Evolutionary conservation across 495 filamentous ascomycete species (phyloP), one percentile per base, ranked within the genome.

Genomic region (Chaetomidium leptoderma): DNA sequence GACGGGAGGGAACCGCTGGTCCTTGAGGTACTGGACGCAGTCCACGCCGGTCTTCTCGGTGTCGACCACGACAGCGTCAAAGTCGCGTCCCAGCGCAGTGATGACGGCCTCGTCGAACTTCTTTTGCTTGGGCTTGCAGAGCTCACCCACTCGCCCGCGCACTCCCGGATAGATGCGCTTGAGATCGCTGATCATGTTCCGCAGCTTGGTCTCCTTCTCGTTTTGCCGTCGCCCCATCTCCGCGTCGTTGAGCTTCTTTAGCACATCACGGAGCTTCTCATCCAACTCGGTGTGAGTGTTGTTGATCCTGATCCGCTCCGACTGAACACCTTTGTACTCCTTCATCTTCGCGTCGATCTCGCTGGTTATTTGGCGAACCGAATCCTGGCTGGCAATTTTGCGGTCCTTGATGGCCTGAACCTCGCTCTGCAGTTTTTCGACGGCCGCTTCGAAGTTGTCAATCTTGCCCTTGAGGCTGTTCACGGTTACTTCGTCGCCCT

Each of bases 41-140:
- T 97, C 90, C 60, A 89, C 87, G 29, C 89, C 95, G 0, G 86
- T 92, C 76, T 93, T 96, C 65, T 97, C 91, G 27, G 86, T 95
- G 64, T 99, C 93, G n/a, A 97, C 92, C 55, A 99, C 83, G 47
- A 99, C 86, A 11, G 91, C 87, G 65, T 97, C 92, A 63, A 95
- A 95, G 61, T 97, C 87, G 33, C 91, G 86, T 32, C 95, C 93
- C 26, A 99, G 81, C 14, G 95, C 90, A 19, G 89, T 96, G 68
- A 87, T 90, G 52, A 97, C 89, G 29, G 93, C 93, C 61, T 91
- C 88, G 63, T 92, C 87, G 62, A 86, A 97, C 66, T 97, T 97
- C 71, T 92, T 96, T 73, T 96, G 89, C 72, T 93, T 95, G 4
- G 93, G 92, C 62, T 90, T 90, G 78, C 93, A 97, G 17, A 97